phyloP scores from a whole-genome alignment of 805 yeast genomes.

The Martiniozyma abietophila region DNA sequence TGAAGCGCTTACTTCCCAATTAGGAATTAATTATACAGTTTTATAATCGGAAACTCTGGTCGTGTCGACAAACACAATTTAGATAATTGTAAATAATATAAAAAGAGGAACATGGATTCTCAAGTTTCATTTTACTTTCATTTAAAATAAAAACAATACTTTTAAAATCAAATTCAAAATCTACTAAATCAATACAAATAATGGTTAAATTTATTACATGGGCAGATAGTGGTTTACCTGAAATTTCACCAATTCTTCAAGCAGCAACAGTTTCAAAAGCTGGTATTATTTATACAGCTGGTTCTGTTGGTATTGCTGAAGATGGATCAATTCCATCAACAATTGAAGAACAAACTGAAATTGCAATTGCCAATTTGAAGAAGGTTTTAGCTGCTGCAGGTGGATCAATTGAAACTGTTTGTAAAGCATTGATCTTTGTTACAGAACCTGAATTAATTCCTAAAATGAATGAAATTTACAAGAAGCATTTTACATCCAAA shows the following conservation, averaged over 20 bases:
- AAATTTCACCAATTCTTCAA: slow-evolving; percentile 15
- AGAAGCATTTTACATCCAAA: slow-evolving; percentile 34
- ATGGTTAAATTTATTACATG: slow-evolving; percentile 17
- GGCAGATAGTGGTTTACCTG: slow-evolving; percentile 18
- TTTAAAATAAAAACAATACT: no score
- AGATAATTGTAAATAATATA: no score
- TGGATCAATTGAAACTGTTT: slow-evolving; percentile 33
- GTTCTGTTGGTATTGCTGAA: slow-evolving; percentile 20
- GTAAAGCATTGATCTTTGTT: slow-evolving; percentile 41
- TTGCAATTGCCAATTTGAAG: slow-evolving; percentile 35
- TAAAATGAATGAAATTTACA: slow-evolving; percentile 37
- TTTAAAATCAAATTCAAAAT: neutral
- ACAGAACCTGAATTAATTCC: slow-evolving; percentile 33
- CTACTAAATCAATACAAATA: neutral
- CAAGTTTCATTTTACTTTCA: no score
- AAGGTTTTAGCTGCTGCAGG: slow-evolving; percentile 34
- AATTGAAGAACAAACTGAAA: slow-evolving; percentile 35
- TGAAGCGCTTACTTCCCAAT: no score
- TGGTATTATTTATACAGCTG: slow-evolving; percentile 23
- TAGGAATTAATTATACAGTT: no score
- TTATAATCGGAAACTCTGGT: no score
- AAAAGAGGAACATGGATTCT: no score
- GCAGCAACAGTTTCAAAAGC: slow-evolving; percentile 18
- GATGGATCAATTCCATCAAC: slow-evolving; percentile 33
- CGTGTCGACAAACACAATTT: no score